phyloP scores from a whole-genome alignment of 495 filamentous ascomycete species.

The Penicillium antarcticum region DNA sequence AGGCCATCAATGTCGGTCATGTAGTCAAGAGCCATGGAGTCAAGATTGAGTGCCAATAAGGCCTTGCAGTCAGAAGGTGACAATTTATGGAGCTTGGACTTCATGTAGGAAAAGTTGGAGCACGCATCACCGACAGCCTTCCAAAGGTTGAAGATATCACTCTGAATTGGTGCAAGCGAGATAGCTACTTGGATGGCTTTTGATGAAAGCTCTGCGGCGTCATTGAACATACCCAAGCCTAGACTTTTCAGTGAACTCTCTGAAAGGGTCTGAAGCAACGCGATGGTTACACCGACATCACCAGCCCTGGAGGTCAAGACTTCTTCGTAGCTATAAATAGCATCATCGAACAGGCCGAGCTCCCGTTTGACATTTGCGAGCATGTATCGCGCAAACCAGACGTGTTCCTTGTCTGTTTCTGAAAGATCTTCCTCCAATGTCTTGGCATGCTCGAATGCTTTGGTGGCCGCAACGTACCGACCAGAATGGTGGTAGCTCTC shows the following conservation, averaged over 20 bases:
- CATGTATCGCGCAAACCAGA: slow-evolving; percentile 96
- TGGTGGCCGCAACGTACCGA: slow-evolving; percentile 85
- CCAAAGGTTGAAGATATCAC: slow-evolving; percentile 89
- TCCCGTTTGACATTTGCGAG: slow-evolving; percentile 93
- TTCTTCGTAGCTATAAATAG: slow-evolving; percentile 68
- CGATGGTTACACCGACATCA: slow-evolving; percentile 84
- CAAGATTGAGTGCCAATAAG: slow-evolving; percentile 53
- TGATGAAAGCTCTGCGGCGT: slow-evolving; percentile 63
- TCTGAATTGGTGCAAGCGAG: slow-evolving; percentile 46
- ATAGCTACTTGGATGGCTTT: slow-evolving; percentile 55
- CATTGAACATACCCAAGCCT: slow-evolving; percentile 79
- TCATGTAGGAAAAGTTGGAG: slow-evolving; percentile 74
- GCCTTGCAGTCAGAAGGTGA: slow-evolving; percentile 50
- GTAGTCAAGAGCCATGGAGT: slow-evolving; percentile 53
- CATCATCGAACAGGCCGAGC: slow-evolving; percentile 81
- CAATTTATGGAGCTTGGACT: slow-evolving; percentile 56
- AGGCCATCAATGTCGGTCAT: slow-evolving; percentile 71
- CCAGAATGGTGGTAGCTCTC: slow-evolving; percentile 96
- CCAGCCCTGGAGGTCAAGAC: slow-evolving; percentile 62
- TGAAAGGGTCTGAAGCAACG: slow-evolving; percentile 79
- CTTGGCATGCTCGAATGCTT: slow-evolving; percentile 81
- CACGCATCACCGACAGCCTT: slow-evolving; percentile 90
- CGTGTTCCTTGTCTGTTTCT: slow-evolving; percentile 51
- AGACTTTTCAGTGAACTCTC: slow-evolving; percentile 76
- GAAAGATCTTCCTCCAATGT: slow-evolving; percentile 51